Base-by-base conservation (phyloP, 305 asterid genomes). In the Plantago coronopus region DNA sequence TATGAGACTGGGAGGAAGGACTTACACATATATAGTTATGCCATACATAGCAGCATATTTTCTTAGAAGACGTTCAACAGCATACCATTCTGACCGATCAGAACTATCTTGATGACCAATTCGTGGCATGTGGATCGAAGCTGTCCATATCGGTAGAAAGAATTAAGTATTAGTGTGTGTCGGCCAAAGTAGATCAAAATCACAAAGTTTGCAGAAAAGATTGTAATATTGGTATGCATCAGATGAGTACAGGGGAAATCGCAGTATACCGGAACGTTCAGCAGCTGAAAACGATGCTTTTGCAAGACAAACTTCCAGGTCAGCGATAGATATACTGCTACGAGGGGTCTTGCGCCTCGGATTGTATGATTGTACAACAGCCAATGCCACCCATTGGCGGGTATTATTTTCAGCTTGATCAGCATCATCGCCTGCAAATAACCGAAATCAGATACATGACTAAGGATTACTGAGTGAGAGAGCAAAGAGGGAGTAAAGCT, bases 111-210 rank as follows among this genome's bases (percentile, higher is more conserved):
- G 96, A 77, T 81, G 86, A 56, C 94, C 91, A 54, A 91, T 86
- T 64, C 97, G 78, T 54, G 96, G 97, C 95, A 86, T 86, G 81
- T 91, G 97, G 69, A 88, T 82, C 40, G 98, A 88, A 78, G 95
- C 98, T 77, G 76, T 38, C 59, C 57, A 70, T 40, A 42, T 18
- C 22, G 25, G 61, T 42, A 60, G 70, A 63, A 19, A 18, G 22
- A 18, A 53, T 25, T 20, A 61, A 48, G 58, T 37, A 18, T 61
- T 19, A 11, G 21, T 25, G 16, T 56, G 51, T 62, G 49, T 63
- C 48, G n/a, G 37, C 25, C 47, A 27, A 34, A 37, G n/a, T 44
- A 55, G 50, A 34, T 34, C 12, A 34, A 31, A 9, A 9, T 34
- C 0, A 12, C 40, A 34, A 34, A 61, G 31, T 38, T 46, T 27